Conservation (phyloP, 2,329 filamentous ascomycete species). For the Penicillium corylophilum region DNA sequence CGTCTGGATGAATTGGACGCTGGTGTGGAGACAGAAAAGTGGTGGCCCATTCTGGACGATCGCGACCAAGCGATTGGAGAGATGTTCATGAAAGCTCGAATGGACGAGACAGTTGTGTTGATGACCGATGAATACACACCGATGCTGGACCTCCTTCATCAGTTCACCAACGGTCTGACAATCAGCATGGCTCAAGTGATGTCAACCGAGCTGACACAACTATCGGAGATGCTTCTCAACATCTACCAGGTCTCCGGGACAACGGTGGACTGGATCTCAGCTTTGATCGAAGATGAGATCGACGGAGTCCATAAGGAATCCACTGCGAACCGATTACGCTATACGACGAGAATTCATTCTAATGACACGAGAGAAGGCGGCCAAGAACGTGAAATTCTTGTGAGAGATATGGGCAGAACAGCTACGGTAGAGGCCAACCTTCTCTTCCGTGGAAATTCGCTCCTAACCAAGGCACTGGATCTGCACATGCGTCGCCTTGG, state of each 20-base stretch:
- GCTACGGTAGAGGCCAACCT: conserved; percentile 81
- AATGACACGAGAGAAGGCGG: conserved; percentile 58
- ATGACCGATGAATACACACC: conserved; percentile 81
- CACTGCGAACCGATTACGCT: conserved; percentile 61
- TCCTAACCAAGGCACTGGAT: conserved; percentile 90
- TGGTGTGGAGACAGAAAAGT: conserved; percentile 78
- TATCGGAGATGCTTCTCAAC: conserved; percentile 85
- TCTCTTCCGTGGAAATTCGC: conserved; percentile 89
- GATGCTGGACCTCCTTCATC: conserved; percentile 78
- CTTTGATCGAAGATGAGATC: conserved; percentile 93
- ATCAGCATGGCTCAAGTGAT: conserved; percentile 78
- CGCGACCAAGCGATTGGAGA: conserved; percentile 75
- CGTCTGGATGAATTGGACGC: conserved; percentile 74
- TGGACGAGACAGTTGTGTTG: conserved; percentile 87
- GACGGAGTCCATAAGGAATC: conserved; percentile 85
- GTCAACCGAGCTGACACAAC: conserved; percentile 71
- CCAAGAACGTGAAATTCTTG: conserved; percentile 59
- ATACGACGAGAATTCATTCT: conserved; percentile 63
- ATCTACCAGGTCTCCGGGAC: conserved; percentile 91
- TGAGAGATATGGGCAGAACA: conserved; percentile 63
- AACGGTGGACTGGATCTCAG: conserved; percentile 85
- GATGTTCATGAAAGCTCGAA: conserved; percentile 76
- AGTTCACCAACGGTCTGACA: conserved; percentile 79
- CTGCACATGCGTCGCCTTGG: conserved; percentile 93
- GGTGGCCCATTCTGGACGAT: conserved; percentile 79